These are phyloP conservation scores for Aspergillus piperis DNA, from an alignment of 2,329 filamentous ascomycete species.

Conservation along the genomic window DNA sequence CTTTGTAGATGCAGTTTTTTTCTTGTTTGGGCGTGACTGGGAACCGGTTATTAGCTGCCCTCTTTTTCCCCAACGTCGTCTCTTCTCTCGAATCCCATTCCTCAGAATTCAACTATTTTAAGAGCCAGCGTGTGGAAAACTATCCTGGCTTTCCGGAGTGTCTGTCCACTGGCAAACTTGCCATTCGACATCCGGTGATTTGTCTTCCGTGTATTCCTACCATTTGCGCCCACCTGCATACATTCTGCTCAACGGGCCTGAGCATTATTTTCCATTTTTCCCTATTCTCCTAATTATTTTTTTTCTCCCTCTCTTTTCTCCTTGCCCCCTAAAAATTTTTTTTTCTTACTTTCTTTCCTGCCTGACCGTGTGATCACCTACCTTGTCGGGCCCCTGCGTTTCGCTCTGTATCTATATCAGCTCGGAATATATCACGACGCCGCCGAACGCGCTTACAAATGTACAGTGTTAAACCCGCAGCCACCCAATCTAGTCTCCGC, in stretches of 20 bases:
- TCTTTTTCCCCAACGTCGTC: slow-evolving; percentile 15
- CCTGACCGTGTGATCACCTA: slow-evolving; percentile 20
- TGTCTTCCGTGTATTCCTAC: slow-evolving; percentile 34
- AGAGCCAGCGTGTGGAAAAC: slow-evolving; percentile 24
- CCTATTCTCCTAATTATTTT: slow-evolving; percentile 14
- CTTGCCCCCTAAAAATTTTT: slow-evolving; percentile 6
- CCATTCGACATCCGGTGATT: slow-evolving; percentile 24
- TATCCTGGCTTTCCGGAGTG: slow-evolving; percentile 29
- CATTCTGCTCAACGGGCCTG: slow-evolving; percentile 14
- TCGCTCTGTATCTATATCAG: slow-evolving; percentile 21
- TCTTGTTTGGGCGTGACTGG: slow-evolving; percentile 20
- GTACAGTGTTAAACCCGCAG: slow-evolving; percentile 32
- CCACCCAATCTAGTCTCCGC: slow-evolving; percentile 32
- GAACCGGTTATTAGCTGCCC: slow-evolving; percentile 24
- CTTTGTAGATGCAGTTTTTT: slow-evolving; percentile 15
- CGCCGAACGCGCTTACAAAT: slow-evolving; percentile 32
- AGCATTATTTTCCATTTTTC: slow-evolving; percentile 13
- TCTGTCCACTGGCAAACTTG: slow-evolving; percentile 28
- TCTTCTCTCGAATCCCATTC: slow-evolving; percentile 19
- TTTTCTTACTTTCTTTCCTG: slow-evolving; percentile 5
- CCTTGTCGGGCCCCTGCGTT: slow-evolving; percentile 19
- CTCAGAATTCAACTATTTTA: slow-evolving; percentile 19
- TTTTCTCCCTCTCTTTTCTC: slow-evolving; percentile 24
- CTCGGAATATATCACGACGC: slow-evolving; percentile 37
- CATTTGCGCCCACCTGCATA: slow-evolving; percentile 34